Evolutionary conservation across 305 asterid genomes (phyloP).

Genomic region (Fraxinus nigra): DNA sequence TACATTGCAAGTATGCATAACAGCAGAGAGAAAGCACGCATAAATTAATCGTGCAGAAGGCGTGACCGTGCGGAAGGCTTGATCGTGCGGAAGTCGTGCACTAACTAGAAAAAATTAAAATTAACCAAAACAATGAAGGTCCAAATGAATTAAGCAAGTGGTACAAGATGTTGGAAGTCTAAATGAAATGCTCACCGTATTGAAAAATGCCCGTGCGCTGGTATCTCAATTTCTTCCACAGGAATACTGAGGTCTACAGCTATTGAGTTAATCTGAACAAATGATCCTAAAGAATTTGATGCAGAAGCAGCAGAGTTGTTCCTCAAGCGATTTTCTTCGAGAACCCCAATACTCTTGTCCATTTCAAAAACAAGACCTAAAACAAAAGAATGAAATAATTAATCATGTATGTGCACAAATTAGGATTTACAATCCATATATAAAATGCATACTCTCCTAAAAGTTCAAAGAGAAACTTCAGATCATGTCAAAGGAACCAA

Average conservation of each 20-base stretch:
- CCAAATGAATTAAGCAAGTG: not conserved
- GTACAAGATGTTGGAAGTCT: not conserved
- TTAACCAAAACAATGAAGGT: not conserved
- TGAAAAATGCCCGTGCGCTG: conserved; percentile 51
- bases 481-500: not conserved
- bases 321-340: conserved; percentile 31
- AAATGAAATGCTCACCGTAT: conserved; percentile 53
- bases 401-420: conserved; percentile 11
- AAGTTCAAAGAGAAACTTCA: not conserved
- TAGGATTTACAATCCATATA: conserved; percentile 25
- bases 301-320: conserved; percentile 31
- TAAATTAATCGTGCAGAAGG: not conserved
- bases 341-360: conserved; percentile 36
- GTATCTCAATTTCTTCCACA: conserved; percentile 36
- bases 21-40: not conserved
- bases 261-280: conserved; percentile 53
- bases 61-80: not conserved
- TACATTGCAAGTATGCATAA: not conserved
- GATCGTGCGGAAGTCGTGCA: conserved; percentile 2
- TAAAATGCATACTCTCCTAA: not conserved
- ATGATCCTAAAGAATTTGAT: conserved; percentile 41
- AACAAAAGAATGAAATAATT: conserved; percentile 9
- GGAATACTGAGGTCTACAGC: conserved; percentile 48
- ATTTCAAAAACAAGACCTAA: conserved; percentile 33
- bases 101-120: not conserved